phyloP scores from a whole-genome alignment of 2,329 filamentous ascomycete genomes.

The Biscogniauxia marginata region DNA sequence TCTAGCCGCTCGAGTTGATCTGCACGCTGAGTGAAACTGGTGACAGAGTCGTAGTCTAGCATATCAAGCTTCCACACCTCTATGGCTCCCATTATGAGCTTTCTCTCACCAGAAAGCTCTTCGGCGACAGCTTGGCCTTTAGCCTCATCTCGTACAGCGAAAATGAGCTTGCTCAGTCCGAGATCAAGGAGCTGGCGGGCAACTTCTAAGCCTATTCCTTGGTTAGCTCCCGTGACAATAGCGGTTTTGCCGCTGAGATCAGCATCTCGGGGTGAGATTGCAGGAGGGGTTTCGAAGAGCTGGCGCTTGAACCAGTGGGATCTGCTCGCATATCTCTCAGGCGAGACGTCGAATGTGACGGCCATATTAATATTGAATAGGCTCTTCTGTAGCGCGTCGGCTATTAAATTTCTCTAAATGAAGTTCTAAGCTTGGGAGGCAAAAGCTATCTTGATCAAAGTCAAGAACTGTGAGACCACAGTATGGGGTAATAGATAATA shows the following conservation, averaged over 20 bases:
- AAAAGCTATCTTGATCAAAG: too few species aligned
- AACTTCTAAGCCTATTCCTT: conserved; percentile 33
- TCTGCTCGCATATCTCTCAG: conserved; percentile 12
- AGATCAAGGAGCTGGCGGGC: conserved; percentile 32
- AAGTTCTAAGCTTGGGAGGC: too few species aligned
- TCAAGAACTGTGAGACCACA: too few species aligned
- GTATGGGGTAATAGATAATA: too few species aligned
- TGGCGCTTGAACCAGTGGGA: conserved; percentile 5
- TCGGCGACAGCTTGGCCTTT: conserved; percentile 23
- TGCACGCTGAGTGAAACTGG: conserved; percentile 34
- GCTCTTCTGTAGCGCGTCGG: too few species aligned
- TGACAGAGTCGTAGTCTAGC: conserved; percentile 37
- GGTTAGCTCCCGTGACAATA: conserved; percentile 35
- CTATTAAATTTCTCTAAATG: too few species aligned
- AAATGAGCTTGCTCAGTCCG: conserved; percentile 30
- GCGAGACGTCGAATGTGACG: conserved; percentile 7
- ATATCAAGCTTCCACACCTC: conserved; percentile 45
- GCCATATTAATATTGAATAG: background rate
- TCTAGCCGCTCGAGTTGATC: conserved; percentile 36
- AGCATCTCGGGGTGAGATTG: background rate
- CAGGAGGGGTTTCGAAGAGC: conserved; percentile 1
- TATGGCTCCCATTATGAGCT: conserved; percentile 13
- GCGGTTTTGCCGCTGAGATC: conserved; percentile 11
- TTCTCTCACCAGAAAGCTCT: background rate
- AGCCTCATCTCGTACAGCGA: conserved; percentile 30